Evolutionary conservation across 305 asterid genomes (phyloP).

Genomic region (Nicotiana rustica): DNA sequence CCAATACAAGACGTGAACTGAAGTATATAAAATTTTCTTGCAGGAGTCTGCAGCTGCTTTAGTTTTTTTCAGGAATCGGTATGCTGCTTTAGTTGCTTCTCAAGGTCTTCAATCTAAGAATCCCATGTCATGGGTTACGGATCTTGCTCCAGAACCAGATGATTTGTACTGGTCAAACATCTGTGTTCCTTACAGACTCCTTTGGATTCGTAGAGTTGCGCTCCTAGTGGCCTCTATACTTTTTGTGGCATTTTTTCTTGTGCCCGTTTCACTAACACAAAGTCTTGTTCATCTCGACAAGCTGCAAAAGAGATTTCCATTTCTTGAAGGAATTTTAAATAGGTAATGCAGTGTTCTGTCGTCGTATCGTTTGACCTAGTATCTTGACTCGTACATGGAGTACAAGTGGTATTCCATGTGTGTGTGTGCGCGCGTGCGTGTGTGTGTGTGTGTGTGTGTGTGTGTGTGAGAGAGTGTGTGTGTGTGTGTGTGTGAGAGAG

Average conservation of each 20-base stretch:
- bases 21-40: conserved; percentile 39
- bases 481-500: too few relatives aligned
- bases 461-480: too few relatives aligned
- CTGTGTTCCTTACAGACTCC: conserved; percentile 74
- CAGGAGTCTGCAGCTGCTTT: conserved; percentile 96
- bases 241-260: conserved; percentile 79
- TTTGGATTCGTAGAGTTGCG: conserved; percentile 90
- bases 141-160: conserved; percentile 89
- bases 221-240: conserved; percentile 72
- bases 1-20: conserved; percentile 8
- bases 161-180: conserved; percentile 92
- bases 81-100: conserved; percentile 95
- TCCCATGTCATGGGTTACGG: conserved; percentile 94
- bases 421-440: not conserved
- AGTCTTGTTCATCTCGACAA: conserved; percentile 91
- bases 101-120: conserved; percentile 81
- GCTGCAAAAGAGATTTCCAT: conserved; percentile 72
- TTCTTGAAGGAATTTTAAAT: conserved; percentile 53
- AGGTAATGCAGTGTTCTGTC: conserved; percentile 53
- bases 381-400: not conserved
- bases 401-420: conserved; percentile 9
- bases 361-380: conserved; percentile 9
- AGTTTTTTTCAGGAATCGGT: conserved; percentile 95
- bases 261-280: conserved; percentile 88
- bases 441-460: too few relatives aligned